These are phyloP conservation scores for Cercis canadensis DNA, from an alignment of 306 rosid genomes.

Conservation along the genomic window DNA sequence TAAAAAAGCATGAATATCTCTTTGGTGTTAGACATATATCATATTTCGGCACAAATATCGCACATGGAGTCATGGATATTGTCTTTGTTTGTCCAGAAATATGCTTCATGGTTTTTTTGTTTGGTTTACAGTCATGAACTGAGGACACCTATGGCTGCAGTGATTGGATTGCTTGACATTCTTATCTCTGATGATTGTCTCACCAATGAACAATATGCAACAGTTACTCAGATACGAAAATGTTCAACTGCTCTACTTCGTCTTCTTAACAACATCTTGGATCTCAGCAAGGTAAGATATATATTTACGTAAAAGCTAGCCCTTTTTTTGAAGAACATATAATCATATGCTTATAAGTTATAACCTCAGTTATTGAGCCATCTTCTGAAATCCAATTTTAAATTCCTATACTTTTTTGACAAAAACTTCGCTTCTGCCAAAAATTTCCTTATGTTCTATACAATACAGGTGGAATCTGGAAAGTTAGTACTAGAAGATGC, in stretches of 20 bases:
- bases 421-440: slow-evolving; percentile 7
- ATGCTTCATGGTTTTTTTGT: slow-evolving; percentile 23
- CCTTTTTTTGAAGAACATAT: slow-evolving; percentile 18
- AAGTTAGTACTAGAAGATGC: slow-evolving; percentile 92
- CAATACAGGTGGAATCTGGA: slow-evolving; percentile 92
- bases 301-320: slow-evolving; percentile 10
- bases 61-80: background rate
- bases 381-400: slow-evolving; percentile 3
- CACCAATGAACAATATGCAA: slow-evolving; percentile 87
- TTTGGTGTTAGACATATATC: background rate
- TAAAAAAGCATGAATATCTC: background rate
- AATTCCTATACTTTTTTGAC: background rate
- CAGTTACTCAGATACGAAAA: slow-evolving; percentile 94
- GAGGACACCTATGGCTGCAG: slow-evolving; percentile 99
- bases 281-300: slow-evolving; percentile 84
- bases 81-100: slow-evolving; percentile 19
- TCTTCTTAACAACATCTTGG: slow-evolving; percentile 96
- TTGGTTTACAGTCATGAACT: slow-evolving; percentile 81
- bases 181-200: slow-evolving; percentile 96
- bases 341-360: background rate
- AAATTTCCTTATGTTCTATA: slow-evolving; percentile 13
- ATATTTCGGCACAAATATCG: background rate
- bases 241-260: slow-evolving; percentile 96
- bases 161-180: slow-evolving; percentile 95
- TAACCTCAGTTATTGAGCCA: background rate